Base-by-base conservation (phyloP, 2,329 filamentous ascomycete genomes). In the Sphaceloma murrayae region DNA sequence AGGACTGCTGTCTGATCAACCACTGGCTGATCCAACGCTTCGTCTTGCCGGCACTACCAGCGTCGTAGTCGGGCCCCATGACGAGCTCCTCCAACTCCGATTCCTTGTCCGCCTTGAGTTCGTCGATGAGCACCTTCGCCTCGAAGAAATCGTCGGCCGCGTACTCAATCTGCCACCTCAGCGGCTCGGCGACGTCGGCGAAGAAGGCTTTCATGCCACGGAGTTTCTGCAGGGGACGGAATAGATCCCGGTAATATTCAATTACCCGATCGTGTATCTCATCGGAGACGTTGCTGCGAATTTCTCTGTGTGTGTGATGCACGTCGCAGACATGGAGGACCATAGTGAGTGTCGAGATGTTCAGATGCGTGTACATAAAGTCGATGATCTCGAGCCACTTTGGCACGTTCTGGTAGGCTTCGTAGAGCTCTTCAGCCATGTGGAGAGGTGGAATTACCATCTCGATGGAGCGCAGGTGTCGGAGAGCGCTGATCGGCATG, bases 101-200 rank as follows among this genome's bases (percentile, higher is more conserved):
- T 10, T 40, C 36, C 11, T 14, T 40, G 13, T 11, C 14, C 2
- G 13, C 18, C 24, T 40, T 40, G 13, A 40, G 24, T 16, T 40
- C 36, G 1, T 19, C 9, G 4, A 40, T 29, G 13, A 40, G 24
- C 3, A 18, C 36, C 3, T 40, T 10, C 5, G n/a, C 24, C 3
- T 40, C 19, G 2, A 17, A 5, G 6, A 3, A 7, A 5, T 29
- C 22, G 2, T 10, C 22, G 7, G 13, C 24, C 3, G 16, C 19
- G 5, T 7, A 7, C 11, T 4, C 9, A 16, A 27, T 18, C 36
- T 40, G 33, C 36, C 36, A 40, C n/a, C 16, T 14, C 24, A 40
- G 6, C 7, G 36, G 36, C 36, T 40, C 36, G n/a, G 36, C 36
- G 8, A 40, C 6, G 11, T 26, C 18, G 5, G 36, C 36, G 10